Evolutionary conservation across 164 flowering plant species (phyloP).

Genomic region (Chloranthus sessilifolius): DNA sequence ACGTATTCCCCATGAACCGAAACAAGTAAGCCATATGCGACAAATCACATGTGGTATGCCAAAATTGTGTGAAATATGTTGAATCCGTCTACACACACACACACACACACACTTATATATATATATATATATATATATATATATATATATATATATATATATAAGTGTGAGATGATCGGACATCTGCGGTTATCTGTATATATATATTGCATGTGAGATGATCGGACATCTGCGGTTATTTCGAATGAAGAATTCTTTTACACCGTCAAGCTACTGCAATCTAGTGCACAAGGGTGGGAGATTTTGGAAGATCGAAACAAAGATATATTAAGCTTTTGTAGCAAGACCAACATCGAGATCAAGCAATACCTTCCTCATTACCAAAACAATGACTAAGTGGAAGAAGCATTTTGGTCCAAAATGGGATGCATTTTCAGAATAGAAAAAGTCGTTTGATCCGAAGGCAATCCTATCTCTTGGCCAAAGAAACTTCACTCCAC

Average conservation of each 20-base stretch:
- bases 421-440: constrained; percentile 50
- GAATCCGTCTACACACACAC: background rate
- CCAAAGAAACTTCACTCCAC: constrained; percentile 53
- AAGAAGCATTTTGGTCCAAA: constrained; percentile 62
- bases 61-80: too few relatives aligned
- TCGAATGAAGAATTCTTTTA: constrained; percentile 86
- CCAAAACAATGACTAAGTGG: constrained; percentile 47
- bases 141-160: background rate
- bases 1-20: constrained; percentile 60
- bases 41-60: too few relatives aligned
- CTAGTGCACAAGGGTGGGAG: constrained; percentile 33
- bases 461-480: constrained; percentile 70
- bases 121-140: too few relatives aligned
- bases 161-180: constrained; percentile 76
- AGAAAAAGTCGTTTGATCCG: constrained; percentile 70
- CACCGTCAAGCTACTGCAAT: constrained; percentile 56
- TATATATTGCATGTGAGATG: constrained; percentile 64
- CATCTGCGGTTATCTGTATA: constrained; percentile 53
- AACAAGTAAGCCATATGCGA: constrained; percentile 47
- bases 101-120: too few relatives aligned
- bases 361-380: constrained; percentile 76
- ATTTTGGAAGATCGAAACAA: constrained; percentile 43
- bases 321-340: constrained; percentile 49
- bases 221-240: constrained; percentile 52
- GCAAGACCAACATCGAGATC: constrained; percentile 32